A percentile compares a stretch with the other conserved stretches of the same genome.
These are phyloP conservation scores for Candida glucosophila DNA, from an alignment of 1,139 yeast genomes.

Conservation along the genomic window DNA sequence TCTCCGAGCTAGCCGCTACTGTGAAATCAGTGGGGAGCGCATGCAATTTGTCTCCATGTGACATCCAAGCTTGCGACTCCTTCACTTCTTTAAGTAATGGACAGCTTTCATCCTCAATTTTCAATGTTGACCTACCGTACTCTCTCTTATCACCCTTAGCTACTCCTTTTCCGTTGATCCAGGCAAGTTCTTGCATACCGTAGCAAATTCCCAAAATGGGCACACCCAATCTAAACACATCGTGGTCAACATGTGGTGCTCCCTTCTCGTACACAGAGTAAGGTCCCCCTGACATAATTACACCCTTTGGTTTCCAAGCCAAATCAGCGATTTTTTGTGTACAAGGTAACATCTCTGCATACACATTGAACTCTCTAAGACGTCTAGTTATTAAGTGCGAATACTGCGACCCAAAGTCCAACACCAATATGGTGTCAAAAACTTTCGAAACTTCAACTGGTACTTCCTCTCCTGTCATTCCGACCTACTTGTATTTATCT, in stretches of 20 bases:
- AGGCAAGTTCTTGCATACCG: constrained; percentile 98
- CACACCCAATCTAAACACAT: constrained; percentile 78
- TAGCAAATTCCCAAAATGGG: constrained; percentile 97
- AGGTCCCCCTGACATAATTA: constrained; percentile 95
- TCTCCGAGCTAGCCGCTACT: constrained; percentile 83
- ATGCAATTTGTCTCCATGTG: constrained; percentile 94
- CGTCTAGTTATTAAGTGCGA: constrained; percentile 96
- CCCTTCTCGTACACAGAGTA: constrained; percentile 93
- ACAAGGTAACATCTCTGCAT: constrained; percentile 99
- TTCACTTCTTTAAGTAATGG: constrained; percentile 82
- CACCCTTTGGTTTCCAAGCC: constrained; percentile 93
- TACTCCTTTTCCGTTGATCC: constrained; percentile 95
- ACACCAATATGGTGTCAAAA: constrained; percentile 92
- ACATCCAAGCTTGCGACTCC: constrained; percentile 98
- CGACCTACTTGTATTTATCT: too few species aligned
- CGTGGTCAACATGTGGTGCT: constrained; percentile 97
- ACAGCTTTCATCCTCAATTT: constrained; percentile 59
- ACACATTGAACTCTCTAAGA: constrained; percentile 93
- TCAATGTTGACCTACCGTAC: constrained; percentile 91
- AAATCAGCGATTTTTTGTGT: constrained; percentile 92
- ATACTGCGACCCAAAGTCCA: constrained; percentile 98
- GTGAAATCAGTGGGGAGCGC: constrained; percentile 86
- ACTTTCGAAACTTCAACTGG: constrained; percentile 66
- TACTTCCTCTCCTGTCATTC: too few species aligned
- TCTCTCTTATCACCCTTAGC: constrained; percentile 97